Evolutionary conservation across 2,329 filamentous ascomycete species (phyloP), one percentile per base, ranked within the genome.

Genomic region (Sporothrix schenckii): DNA sequence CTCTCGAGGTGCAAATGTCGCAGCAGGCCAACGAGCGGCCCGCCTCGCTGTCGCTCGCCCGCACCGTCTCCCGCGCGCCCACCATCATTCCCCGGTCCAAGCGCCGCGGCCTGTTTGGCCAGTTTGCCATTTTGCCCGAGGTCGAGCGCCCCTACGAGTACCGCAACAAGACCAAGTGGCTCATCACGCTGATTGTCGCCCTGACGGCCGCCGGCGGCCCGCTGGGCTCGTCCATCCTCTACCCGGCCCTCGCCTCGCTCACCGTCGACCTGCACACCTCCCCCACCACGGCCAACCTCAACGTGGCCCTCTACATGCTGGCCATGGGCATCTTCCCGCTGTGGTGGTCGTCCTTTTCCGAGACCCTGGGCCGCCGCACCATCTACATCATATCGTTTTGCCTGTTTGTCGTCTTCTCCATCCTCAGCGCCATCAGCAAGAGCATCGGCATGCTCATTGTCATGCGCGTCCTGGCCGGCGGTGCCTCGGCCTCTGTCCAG

Each of bases 341-440:
- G 0, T 95, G 92, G 92, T 95, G 91, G 91, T 92, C 90, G 0
- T 90, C 89, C 1, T 93, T 95, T 76, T 92, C 90, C 10, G 92
- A 95, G 75, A 83, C 83, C 0, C 80, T 88, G 0, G 92, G 92
- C 14, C 87, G 92, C 53, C 87, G 92, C 27, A 89, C 88, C n/a
- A 91, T 96, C 74, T 95, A 94, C 77, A 80, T 96, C 44, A 80
- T 86, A 47, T 93, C 91, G 0, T 95, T 95, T 78, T 77, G 84
- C 27, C 81, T 94, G 16, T 94, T 92, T 76, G 81, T 89, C 69
- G 72, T 94, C 52, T 94, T 91, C 80, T 89, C 89, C 67, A 81
- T 91, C 19, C 81, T 92, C 53, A 88, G 87, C 67, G 92, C 91
- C 19, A 79, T 93, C 39, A 90, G 89, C 74, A 85, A 82, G 69